Conservation (phyloP, 768 basidiomycete genomes). For the Dioszegia aurantiaca region DNA sequence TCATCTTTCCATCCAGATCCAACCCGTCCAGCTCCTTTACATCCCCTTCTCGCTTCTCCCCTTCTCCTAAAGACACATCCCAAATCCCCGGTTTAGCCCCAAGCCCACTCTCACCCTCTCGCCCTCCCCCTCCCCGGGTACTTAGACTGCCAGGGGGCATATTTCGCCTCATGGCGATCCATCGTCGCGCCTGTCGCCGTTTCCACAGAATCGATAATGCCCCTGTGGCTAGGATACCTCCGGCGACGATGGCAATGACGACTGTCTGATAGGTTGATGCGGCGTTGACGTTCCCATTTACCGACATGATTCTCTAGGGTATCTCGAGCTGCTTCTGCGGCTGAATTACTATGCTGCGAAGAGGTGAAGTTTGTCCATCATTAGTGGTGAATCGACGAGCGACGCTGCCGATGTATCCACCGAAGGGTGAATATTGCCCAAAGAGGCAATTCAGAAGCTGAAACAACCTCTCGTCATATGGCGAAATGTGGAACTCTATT, state of each 20-base stretch:
- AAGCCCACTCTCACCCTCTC: not conserved
- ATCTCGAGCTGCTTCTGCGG: too few species aligned
- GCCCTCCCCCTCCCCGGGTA: not conserved
- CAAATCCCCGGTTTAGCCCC: slow-evolving; percentile 6
- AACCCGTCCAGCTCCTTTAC: not conserved
- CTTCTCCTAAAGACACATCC: slow-evolving; percentile 8
- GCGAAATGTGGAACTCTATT: too few species aligned
- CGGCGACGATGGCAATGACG: slow-evolving; percentile 26
- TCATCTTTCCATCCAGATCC: slow-evolving; percentile 2
- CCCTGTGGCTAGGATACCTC: slow-evolving; percentile 16
- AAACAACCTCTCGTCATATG: too few species aligned
- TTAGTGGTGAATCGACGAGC: too few species aligned
- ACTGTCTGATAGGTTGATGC: slow-evolving; percentile 23
- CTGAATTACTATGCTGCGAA: too few species aligned
- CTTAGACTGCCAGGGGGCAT: not conserved
- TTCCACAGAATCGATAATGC: slow-evolving; percentile 18
- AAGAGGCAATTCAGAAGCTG: too few species aligned
- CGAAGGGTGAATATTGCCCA: too few species aligned
- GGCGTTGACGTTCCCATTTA: not conserved
- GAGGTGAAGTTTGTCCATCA: too few species aligned
- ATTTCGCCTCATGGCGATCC: slow-evolving; percentile 4
- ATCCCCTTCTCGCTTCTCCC: not conserved
- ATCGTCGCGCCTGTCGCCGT: slow-evolving; percentile 1
- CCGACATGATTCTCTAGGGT: not conserved
- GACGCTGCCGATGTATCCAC: too few species aligned